Percentiles rank a stretch among this genome's conserved stretches.
Conservation (phyloP, 768 basidiomycete species). For the Hysterangium stoloniferum region DNA sequence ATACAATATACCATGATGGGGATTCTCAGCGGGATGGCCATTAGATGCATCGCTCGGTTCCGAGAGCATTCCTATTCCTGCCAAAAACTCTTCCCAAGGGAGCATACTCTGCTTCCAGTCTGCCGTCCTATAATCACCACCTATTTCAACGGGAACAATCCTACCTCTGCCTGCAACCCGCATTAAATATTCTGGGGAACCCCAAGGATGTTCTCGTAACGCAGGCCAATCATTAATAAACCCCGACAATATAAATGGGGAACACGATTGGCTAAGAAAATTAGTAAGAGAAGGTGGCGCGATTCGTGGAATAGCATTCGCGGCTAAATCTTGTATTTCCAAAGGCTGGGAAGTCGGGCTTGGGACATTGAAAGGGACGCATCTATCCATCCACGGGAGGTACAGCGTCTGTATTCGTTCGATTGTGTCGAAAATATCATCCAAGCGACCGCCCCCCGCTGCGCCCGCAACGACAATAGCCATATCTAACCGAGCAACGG, state of each 20-base stretch:
- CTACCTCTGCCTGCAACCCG: constrained; percentile 70
- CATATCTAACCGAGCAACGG: constrained; percentile 59
- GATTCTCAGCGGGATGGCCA: constrained; percentile 10
- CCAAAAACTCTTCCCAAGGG: constrained; percentile 68
- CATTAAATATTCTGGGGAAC: constrained; percentile 58
- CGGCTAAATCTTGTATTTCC: constrained; percentile 18
- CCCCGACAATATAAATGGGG: constrained; percentile 69
- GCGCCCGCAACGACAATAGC: constrained; percentile 82
- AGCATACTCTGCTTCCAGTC: constrained; percentile 81
- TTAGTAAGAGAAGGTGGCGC: constrained; percentile 48
- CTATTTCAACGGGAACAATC: constrained; percentile 86
- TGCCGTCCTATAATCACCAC: constrained; percentile 68
- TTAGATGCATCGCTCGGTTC: not conserved
- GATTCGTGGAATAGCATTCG: constrained; percentile 33
- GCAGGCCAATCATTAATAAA: constrained; percentile 77
- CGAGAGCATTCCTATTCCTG: constrained; percentile 26
- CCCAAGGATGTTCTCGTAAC: constrained; percentile 60
- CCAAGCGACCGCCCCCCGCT: constrained; percentile 49
- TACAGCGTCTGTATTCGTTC: constrained; percentile 42
- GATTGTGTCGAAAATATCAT: constrained; percentile 60
- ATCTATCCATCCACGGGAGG: constrained; percentile 15
- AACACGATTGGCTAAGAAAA: constrained; percentile 39
- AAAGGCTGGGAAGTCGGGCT: constrained; percentile 11
- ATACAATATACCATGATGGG: constrained; percentile 42
- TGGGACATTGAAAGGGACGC: constrained; percentile 3